Percentiles rank a stretch among this genome's conserved stretches.
phyloP scores from a whole-genome alignment of 169 alveolate genomes.

The Plasmodium vivax region DNA sequence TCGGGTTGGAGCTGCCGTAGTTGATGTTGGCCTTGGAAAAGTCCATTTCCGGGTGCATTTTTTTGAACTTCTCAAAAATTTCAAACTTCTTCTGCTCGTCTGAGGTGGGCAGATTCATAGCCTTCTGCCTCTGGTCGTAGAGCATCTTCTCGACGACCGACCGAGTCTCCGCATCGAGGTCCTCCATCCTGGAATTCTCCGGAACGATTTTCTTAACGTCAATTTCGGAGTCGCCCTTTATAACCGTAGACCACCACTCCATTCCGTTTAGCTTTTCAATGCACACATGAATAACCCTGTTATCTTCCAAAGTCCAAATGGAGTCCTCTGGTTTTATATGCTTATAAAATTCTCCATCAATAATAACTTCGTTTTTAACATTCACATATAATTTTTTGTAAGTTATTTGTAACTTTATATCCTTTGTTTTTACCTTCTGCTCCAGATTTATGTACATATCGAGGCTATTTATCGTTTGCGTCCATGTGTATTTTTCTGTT shows the following conservation, averaged over 20 bases:
- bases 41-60: constrained; percentile 98
- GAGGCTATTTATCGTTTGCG: constrained; percentile 90
- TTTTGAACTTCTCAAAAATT: constrained; percentile 94
- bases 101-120: constrained; percentile 94
- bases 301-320: constrained; percentile 96
- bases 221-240: constrained; percentile 95
- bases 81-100: constrained; percentile 94
- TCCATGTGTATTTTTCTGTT: constrained; percentile 92
- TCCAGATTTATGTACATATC: constrained; percentile 78
- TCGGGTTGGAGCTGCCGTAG: constrained; percentile 77
- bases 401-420: constrained; percentile 79
- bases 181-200: constrained; percentile 96
- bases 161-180: constrained; percentile 97
- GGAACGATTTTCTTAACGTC: constrained; percentile 97
- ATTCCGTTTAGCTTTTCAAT: constrained; percentile 92
- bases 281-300: constrained; percentile 88
- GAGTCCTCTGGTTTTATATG: constrained; percentile 94
- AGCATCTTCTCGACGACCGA: constrained; percentile 98
- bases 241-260: constrained; percentile 97
- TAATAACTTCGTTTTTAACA: constrained; percentile 80
- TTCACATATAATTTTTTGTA: constrained; percentile 81
- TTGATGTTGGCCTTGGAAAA: constrained; percentile 95
- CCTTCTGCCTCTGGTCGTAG: constrained; percentile 95
- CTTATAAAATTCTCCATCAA: constrained; percentile 92
- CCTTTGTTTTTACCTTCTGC: constrained; percentile 74